Percentiles rank a stretch among this genome's conserved stretches.
These are phyloP conservation scores for Termitomyces sp. DNA, from an alignment of 768 basidiomycete genomes.

Conservation along the genomic window DNA sequence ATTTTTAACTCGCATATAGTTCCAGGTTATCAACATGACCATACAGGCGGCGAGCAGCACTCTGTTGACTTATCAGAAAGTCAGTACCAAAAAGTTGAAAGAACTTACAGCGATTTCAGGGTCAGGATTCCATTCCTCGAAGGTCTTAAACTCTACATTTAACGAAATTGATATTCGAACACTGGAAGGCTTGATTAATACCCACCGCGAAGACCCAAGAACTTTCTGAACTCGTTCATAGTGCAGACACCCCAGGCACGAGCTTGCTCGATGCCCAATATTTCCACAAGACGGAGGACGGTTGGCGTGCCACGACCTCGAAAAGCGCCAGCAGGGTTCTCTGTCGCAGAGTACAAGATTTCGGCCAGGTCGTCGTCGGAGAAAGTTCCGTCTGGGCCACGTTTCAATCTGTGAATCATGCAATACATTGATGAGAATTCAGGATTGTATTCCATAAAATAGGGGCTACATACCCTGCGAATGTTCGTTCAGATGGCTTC, in stretches of 20 bases:
- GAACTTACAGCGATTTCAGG: constrained; percentile 35
- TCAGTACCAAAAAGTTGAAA: neutral
- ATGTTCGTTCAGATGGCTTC: constrained; percentile 36
- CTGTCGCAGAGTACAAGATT: constrained; percentile 42
- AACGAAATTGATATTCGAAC: neutral
- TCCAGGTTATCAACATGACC: constrained; percentile 30
- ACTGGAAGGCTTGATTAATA: neutral
- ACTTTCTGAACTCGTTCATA: constrained; percentile 52
- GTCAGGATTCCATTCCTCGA: constrained; percentile 54
- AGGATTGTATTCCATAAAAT: neutral
- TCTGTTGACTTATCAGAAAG: neutral
- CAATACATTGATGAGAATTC: neutral
- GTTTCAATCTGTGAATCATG: constrained; percentile 30
- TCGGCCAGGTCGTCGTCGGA: constrained; percentile 45
- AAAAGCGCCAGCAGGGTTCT: constrained; percentile 40
- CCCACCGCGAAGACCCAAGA: constrained; percentile 41
- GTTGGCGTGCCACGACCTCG: constrained; percentile 43
- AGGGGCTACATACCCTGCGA: constrained; percentile 32
- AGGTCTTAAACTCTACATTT: constrained; percentile 32
- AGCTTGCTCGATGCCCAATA: constrained; percentile 51
- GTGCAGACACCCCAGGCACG: constrained; percentile 52
- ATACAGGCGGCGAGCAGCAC: constrained; percentile 26
- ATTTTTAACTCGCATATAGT: constrained; percentile 22
- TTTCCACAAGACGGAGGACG: constrained; percentile 46
- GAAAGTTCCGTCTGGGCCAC: constrained; percentile 45